A percentile compares a stretch with the other conserved stretches of the same genome.
Conservation (phyloP, 2,329 filamentous ascomycete species). For the Aspergillus niger region DNA sequence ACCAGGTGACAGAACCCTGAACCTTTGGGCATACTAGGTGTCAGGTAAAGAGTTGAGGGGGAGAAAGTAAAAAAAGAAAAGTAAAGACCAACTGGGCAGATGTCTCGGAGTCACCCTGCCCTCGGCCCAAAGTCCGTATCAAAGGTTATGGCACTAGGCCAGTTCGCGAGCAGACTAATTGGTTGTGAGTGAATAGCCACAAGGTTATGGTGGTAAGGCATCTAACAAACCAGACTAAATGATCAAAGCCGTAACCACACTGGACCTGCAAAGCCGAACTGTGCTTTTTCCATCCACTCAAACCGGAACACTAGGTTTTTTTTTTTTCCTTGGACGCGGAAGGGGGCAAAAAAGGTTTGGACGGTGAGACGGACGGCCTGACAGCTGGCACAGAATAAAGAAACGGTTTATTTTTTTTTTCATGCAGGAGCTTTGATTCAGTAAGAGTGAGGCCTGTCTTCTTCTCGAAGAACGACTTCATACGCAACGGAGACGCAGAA, state of each 20-base stretch:
- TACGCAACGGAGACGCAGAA: constrained; percentile 33
- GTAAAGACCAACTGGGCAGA: constrained; percentile 3
- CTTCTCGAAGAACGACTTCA: constrained; percentile 26
- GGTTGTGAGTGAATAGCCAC: constrained; percentile 21
- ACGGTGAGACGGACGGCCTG: constrained; percentile 33
- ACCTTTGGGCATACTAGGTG: constrained; percentile 18
- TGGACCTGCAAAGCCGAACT: constrained; percentile 8
- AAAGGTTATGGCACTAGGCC: constrained; percentile 20
- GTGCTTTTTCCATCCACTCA: constrained; percentile 10
- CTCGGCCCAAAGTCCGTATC: constrained; percentile 20
- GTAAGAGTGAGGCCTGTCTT: constrained; percentile 26
- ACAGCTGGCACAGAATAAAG: constrained; percentile 40
- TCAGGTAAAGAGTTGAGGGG: constrained; percentile 13
- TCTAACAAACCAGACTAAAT: constrained; percentile 18
- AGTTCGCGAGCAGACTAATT: constrained; percentile 21
- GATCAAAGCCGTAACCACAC: constrained; percentile 14
- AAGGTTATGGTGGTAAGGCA: constrained; percentile 16
- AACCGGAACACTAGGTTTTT: constrained; percentile 28
- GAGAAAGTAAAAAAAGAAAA: not conserved
- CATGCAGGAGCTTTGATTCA: constrained; percentile 39
- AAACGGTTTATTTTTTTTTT: constrained; percentile 16
- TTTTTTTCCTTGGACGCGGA: constrained; percentile 25
- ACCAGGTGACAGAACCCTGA: constrained; percentile 24
- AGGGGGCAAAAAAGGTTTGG: constrained; percentile 24
- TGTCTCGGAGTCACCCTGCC: constrained; percentile 9